Conservation (phyloP, 1,139 yeast genomes). For the Arxiozyma bovina region DNA sequence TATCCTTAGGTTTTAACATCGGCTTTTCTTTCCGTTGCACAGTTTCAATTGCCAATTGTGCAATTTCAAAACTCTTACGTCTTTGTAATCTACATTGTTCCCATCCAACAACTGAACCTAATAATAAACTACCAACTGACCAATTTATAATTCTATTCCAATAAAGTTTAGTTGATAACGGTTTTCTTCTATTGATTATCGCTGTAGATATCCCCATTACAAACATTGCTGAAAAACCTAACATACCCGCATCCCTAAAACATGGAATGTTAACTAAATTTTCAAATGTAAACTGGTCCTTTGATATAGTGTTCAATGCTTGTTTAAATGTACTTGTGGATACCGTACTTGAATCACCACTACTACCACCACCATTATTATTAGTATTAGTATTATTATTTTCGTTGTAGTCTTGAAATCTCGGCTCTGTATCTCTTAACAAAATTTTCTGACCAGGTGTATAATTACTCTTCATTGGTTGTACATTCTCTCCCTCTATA, state of each 20-base stretch:
- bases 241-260: slow-evolving; percentile 77
- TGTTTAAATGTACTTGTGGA: slow-evolving; percentile 21
- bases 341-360: neutral
- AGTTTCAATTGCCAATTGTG: slow-evolving; percentile 45
- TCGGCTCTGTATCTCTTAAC: slow-evolving; percentile 34
- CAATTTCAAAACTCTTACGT: slow-evolving; percentile 33
- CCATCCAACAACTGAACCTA: slow-evolving; percentile 84
- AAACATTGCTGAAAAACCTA: slow-evolving; percentile 80
- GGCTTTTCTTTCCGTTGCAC: slow-evolving; percentile 38
- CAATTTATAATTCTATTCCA: slow-evolving; percentile 55
- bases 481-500: neutral
- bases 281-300: slow-evolving; percentile 48
- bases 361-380: neutral
- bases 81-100: slow-evolving; percentile 79
- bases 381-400: no score
- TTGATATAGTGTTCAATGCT: slow-evolving; percentile 19
- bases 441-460: slow-evolving; percentile 30
- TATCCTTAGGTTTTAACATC: slow-evolving; percentile 25
- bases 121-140: slow-evolving; percentile 71
- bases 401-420: slow-evolving; percentile 15
- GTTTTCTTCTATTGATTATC: neutral
- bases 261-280: slow-evolving; percentile 68
- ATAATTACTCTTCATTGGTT: slow-evolving; percentile 15
- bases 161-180: neutral
- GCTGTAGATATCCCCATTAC: slow-evolving; percentile 63